Conservation (phyloP, 2,329 filamentous ascomycete species). For the Biscogniauxia mediterranea region DNA sequence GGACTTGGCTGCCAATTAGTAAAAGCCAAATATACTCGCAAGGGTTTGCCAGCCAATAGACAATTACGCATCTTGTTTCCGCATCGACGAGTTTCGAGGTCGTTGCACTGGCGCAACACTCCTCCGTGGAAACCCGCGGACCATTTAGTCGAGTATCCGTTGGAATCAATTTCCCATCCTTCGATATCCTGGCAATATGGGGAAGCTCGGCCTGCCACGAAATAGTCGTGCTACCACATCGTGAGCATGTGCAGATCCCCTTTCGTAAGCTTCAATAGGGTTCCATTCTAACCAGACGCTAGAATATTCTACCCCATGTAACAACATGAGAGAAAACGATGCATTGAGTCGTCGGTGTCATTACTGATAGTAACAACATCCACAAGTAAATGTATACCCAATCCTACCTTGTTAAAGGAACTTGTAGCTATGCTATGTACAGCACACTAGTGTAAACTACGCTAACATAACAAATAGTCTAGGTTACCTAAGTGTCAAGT, state of each 20-base stretch:
- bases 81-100: conserved; percentile 13
- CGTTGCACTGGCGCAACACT: conserved; percentile 24
- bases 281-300: neutral
- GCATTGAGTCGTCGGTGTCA: neutral
- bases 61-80: conserved; percentile 2
- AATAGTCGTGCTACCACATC: conserved; percentile 17
- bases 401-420: too few species aligned
- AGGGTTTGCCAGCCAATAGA: conserved; percentile 14
- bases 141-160: conserved; percentile 16
- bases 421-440: too few species aligned
- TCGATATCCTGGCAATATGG: conserved; percentile 17
- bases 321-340: neutral
- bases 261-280: conserved; percentile 12
- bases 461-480: too few species aligned
- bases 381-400: too few species aligned
- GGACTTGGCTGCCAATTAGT: neutral
- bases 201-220: conserved; percentile 16
- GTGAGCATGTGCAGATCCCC: conserved; percentile 9
- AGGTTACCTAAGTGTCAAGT: neutral
- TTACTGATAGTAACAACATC: too few species aligned
- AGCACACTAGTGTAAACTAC: too few species aligned
- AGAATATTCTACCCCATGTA: too few species aligned
- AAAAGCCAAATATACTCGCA: conserved; percentile 16
- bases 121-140: conserved; percentile 19
- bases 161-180: conserved; percentile 10